phyloP scores from a whole-genome alignment of 768 basidiomycete species.

The Leccinum fibrillosum region DNA sequence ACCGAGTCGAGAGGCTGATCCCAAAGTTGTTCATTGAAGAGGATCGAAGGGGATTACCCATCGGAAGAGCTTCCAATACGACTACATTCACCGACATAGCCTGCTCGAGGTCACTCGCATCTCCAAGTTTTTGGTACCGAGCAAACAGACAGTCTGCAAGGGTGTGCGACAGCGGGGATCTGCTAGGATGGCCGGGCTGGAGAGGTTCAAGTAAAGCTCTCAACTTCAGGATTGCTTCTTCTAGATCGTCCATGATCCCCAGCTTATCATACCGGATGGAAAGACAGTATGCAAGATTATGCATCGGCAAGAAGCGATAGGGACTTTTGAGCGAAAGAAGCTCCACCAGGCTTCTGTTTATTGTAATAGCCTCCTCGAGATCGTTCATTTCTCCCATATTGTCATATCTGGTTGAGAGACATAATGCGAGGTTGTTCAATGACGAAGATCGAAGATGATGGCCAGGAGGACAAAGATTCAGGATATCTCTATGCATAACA shows the following conservation, averaged over 20 bases:
- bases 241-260: neutral
- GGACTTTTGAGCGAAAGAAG: neutral
- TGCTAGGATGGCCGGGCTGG: neutral
- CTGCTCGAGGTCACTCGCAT: neutral
- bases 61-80: neutral
- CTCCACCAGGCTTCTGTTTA: neutral
- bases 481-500: neutral
- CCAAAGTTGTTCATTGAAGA: slow-evolving; percentile 12
- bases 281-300: slow-evolving; percentile 2
- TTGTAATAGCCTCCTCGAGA: neutral
- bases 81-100: neutral
- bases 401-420: neutral
- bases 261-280: neutral
- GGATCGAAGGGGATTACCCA: slow-evolving; percentile 9
- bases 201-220: neutral
- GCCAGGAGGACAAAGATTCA: neutral
- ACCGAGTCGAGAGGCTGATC: slow-evolving; percentile 5
- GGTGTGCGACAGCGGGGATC: neutral
- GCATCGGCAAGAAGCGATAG: neutral
- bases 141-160: neutral
- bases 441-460: slow-evolving; percentile 1
- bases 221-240: neutral
- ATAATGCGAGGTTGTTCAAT: neutral
- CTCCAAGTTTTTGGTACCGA: neutral
- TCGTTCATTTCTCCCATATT: neutral